Evolutionary conservation across 345 rosid species (phyloP).

Genomic region (Euphorbia peplus): DNA sequence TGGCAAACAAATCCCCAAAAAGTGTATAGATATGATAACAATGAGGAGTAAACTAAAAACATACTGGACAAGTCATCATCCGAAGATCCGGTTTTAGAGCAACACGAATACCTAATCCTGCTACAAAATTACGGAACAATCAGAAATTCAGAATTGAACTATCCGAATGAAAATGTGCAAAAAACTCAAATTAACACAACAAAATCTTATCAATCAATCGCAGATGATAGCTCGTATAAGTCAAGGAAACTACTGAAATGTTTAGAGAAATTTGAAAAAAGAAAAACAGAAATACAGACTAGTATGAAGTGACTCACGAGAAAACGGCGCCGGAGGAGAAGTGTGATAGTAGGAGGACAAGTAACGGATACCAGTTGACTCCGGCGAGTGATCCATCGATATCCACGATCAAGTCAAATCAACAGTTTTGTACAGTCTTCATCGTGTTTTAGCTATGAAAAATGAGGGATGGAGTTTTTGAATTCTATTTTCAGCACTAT

Average conservation of each 20-base stretch:
- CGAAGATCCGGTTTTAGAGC: constrained; percentile 73
- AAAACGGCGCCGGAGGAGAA: constrained; percentile 40
- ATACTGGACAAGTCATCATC: constrained; percentile 80
- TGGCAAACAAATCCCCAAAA: not conserved
- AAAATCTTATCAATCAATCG: not conserved
- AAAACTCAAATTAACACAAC: not conserved
- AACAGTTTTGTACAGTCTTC: no score
- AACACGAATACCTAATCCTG: constrained; percentile 77
- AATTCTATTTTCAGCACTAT: no score
- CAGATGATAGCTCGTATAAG: not conserved
- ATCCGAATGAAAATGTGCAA: not conserved
- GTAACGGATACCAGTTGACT: constrained; percentile 44
- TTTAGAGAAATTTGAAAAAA: no score
- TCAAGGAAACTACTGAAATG: not conserved
- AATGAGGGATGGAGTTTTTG: no score
- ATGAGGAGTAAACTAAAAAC: not conserved
- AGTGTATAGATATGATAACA: not conserved
- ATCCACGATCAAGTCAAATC: no score
- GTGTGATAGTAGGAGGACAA: constrained; percentile 38
- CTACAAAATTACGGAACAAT: constrained; percentile 34
- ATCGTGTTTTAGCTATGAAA: no score
- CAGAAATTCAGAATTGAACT: not conserved
- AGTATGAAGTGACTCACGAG: constrained; percentile 37
- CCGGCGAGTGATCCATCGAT: constrained; percentile 27
- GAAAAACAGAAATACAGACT: not conserved